Conservation (phyloP, 2,329 filamentous ascomycete species). For the Dissoconium aciculare region DNA sequence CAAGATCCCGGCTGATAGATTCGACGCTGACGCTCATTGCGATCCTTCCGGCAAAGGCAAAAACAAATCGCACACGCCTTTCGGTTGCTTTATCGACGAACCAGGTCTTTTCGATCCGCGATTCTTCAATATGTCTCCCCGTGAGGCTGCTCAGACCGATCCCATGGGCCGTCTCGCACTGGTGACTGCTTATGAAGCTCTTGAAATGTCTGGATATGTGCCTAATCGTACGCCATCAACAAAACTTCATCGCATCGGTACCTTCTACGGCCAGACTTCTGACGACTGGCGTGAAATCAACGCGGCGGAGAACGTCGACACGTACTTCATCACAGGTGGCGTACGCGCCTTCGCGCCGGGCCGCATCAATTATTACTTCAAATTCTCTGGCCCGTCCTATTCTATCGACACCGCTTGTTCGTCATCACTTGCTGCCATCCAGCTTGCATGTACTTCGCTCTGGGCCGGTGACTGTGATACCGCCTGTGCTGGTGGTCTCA, state of each 20-base stretch:
- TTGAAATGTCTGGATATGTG: slow-evolving; percentile 68
- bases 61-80: slow-evolving; percentile 64
- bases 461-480: slow-evolving; percentile 68
- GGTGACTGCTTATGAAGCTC: slow-evolving; percentile 63
- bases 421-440: slow-evolving; percentile 56
- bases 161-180: slow-evolving; percentile 67
- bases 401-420: slow-evolving; percentile 68
- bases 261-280: slow-evolving; percentile 60
- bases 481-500: slow-evolving; percentile 63
- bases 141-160: slow-evolving; percentile 66
- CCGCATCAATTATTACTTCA: slow-evolving; percentile 62
- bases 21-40: slow-evolving; percentile 54
- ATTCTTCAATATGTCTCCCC: slow-evolving; percentile 78
- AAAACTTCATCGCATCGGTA: slow-evolving; percentile 49
- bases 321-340: slow-evolving; percentile 51
- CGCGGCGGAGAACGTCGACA: slow-evolving; percentile 54
- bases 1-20: slow-evolving; percentile 54
- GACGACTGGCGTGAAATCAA: slow-evolving; percentile 69
- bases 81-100: slow-evolving; percentile 61
- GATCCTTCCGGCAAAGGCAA: slow-evolving; percentile 57
- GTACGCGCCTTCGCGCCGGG: slow-evolving; percentile 47
- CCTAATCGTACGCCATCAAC: slow-evolving; percentile 57
- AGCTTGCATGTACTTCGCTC: slow-evolving; percentile 56
- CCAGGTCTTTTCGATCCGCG: slow-evolving; percentile 66
- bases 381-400: slow-evolving; percentile 57